A percentile compares a stretch with the other conserved stretches of the same genome.
Conservation (phyloP, 2,329 filamentous ascomycete species). For the Colletotrichum costaricense region DNA sequence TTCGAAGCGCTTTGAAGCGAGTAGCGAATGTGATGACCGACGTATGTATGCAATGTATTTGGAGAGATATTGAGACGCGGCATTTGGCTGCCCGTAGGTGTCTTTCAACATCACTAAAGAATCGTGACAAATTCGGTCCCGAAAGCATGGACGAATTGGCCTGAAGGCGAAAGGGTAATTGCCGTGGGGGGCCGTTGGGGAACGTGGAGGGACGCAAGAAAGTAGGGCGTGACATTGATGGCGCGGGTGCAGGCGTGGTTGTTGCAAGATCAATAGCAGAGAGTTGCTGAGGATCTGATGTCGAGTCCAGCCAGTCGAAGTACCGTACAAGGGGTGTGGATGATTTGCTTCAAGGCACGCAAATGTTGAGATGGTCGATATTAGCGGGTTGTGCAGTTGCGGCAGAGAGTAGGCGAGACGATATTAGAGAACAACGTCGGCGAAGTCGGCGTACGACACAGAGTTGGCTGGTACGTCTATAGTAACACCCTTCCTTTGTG, state of each 20-base stretch:
- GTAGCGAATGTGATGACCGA: neutral
- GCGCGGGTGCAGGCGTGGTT: neutral
- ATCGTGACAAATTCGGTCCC: neutral
- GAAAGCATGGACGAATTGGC: constrained; percentile 7
- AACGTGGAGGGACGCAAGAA: neutral
- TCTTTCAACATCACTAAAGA: constrained; percentile 7
- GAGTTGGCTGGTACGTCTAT: neutral
- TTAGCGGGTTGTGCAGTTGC: neutral
- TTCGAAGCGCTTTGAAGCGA: neutral
- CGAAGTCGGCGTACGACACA: neutral
- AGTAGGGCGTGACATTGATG: neutral
- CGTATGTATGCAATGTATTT: constrained; percentile 2
- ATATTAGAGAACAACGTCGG: neutral
- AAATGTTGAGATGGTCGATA: neutral
- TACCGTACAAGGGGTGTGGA: neutral
- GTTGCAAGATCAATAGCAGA: neutral
- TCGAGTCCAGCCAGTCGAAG: neutral
- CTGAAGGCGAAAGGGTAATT: neutral
- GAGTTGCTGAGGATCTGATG: neutral
- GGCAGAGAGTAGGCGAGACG: neutral
- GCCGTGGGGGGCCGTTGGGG: neutral
- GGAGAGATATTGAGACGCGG: neutral
- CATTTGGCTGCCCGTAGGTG: constrained; percentile 6
- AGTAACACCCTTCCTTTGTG: neutral
- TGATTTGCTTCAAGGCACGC: neutral